Percentiles rank a stretch among this genome's conserved stretches.
Evolutionary conservation across 441 rosid genomes (phyloP).

Genomic region (Jatropha multifida): DNA sequence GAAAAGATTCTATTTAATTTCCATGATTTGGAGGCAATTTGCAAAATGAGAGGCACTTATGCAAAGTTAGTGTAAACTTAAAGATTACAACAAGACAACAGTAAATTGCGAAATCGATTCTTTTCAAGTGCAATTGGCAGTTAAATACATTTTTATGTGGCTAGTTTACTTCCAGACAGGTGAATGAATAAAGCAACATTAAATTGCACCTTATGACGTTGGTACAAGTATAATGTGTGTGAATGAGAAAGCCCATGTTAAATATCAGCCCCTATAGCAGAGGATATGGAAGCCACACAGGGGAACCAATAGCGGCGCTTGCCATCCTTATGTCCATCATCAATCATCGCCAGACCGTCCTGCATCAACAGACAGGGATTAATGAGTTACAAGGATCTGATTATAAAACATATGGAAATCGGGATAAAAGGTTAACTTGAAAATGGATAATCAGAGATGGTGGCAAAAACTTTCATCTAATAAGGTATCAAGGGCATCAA

Average conservation of each 20-base stretch:
- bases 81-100: neutral
- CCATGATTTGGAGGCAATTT: neutral
- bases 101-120: neutral
- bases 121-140: neutral
- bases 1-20: no score
- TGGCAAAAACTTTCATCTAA: constrained; percentile 50
- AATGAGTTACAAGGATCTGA: constrained; percentile 19
- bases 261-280: constrained; percentile 40
- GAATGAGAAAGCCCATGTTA: constrained; percentile 12
- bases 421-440: neutral
- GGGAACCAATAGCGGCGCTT: constrained; percentile 88
- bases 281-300: constrained; percentile 69
- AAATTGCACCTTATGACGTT: neutral
- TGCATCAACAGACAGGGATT: constrained; percentile 33
- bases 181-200: neutral
- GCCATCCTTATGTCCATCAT: constrained; percentile 77
- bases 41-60: neutral
- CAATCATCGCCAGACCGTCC: constrained; percentile 93
- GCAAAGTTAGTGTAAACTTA: neutral
- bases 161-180: neutral
- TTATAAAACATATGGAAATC: neutral
- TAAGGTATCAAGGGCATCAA: constrained; percentile 74
- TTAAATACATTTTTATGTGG: neutral
- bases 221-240: neutral
- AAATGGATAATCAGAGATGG: neutral